A percentile compares a stretch with the other conserved stretches of the same genome.
Evolutionary conservation across 225 moss, liverwort and hornwort species (phyloP).

Genomic region (Thuidium tamariscinum): DNA sequence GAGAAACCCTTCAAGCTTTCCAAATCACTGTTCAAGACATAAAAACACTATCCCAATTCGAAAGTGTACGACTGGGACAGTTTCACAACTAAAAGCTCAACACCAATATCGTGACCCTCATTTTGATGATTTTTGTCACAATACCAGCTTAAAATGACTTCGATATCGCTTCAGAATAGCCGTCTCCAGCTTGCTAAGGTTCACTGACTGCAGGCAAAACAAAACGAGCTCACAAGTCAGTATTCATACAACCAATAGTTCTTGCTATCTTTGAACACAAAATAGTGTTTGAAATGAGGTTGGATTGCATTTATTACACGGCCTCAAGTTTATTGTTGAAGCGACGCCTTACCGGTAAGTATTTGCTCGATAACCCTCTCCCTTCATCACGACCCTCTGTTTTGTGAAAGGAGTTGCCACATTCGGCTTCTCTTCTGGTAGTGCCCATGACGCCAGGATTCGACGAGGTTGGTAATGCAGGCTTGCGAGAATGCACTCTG

Average conservation of each 20-base stretch:
- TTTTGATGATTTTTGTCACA: neutral
- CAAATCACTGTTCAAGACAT: neutral
- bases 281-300: neutral
- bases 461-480: constrained; percentile 13
- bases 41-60: neutral
- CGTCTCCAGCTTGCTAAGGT: constrained; percentile 49
- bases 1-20: neutral
- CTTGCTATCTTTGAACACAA: neutral
- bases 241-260: neutral
- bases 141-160: constrained; percentile 46
- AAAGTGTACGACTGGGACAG: neutral
- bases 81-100: neutral
- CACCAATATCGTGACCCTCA: neutral
- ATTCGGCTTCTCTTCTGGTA: neutral
- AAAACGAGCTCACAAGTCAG: neutral
- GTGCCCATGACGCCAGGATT: constrained; percentile 10
- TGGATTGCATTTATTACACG: neutral
- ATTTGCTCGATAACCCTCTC: constrained; percentile 15
- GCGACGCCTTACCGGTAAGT: constrained; percentile 19
- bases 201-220: constrained; percentile 27
- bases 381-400: constrained; percentile 1
- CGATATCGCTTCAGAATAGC: constrained; percentile 45
- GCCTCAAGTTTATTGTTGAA: neutral
- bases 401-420: neutral
- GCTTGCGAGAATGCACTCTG: constrained; percentile 48